Percentiles rank a stretch among this genome's conserved stretches.
These are phyloP conservation scores for Melastoma candidum DNA, from an alignment of 441 rosid genomes.

Conservation along the genomic window DNA sequence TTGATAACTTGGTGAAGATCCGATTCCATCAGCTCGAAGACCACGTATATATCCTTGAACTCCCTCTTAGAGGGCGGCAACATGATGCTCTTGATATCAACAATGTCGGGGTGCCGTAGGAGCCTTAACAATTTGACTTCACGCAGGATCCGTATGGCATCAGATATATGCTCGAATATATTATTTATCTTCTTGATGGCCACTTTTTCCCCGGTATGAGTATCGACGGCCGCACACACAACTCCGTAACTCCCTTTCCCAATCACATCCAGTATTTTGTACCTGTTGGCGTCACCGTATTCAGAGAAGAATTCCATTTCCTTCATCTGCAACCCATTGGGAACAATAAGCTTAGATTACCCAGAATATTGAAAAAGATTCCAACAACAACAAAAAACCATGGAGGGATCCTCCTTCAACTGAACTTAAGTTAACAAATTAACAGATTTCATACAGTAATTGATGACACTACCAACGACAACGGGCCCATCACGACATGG, in stretches of 20 bases:
- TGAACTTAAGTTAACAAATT: too few relatives aligned
- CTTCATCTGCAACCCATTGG: slow-evolving; percentile 7
- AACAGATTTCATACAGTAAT: too few relatives aligned
- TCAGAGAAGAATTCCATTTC: slow-evolving; percentile 19
- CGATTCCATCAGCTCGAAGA: too few relatives aligned
- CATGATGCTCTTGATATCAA: slow-evolving; percentile 20
- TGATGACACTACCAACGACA: too few relatives aligned
- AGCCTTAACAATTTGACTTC: slow-evolving; percentile 20
- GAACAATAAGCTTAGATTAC: not conserved
- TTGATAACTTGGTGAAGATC: slow-evolving; percentile 19
- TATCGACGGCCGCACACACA: slow-evolving; percentile 20
- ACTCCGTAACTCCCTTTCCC: slow-evolving; percentile 20
- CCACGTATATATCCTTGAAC: too few relatives aligned
- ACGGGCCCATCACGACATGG: too few relatives aligned
- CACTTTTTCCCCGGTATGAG: slow-evolving; percentile 83
- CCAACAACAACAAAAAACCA: not conserved
- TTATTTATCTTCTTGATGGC: slow-evolving; percentile 86
- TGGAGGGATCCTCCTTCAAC: not conserved
- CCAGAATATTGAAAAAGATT: not conserved
- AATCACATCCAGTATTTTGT: slow-evolving; percentile 18
- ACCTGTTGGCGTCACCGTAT: slow-evolving; percentile 18
- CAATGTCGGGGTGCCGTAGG: slow-evolving; percentile 19
- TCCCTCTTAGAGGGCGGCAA: not conserved
- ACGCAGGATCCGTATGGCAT: slow-evolving; percentile 15
- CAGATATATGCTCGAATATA: slow-evolving; percentile 65